These are phyloP conservation scores for Filobasidium wieringae DNA, from an alignment of 768 basidiomycete species.

Conservation along the genomic window DNA sequence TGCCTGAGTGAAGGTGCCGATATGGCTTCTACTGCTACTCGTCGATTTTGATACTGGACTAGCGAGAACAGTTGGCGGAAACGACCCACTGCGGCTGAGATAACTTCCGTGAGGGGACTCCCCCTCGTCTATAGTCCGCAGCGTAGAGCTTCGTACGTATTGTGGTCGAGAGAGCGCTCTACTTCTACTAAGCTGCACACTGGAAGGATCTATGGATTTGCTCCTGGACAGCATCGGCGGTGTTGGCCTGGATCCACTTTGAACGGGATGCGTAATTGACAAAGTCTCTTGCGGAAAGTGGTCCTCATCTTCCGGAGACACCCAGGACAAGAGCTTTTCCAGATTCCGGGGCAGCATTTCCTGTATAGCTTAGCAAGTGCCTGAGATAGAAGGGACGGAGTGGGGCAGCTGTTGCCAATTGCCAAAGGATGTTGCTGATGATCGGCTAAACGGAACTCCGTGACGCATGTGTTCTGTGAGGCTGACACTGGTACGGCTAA, in stretches of 20 bases:
- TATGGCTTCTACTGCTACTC: too few species aligned
- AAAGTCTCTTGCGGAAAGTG: not conserved
- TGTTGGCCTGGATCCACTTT: not conserved
- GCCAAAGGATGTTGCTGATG: too few species aligned
- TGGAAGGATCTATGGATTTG: not conserved
- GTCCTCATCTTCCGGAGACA: not conserved
- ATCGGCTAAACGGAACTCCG: too few species aligned
- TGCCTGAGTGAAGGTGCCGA: too few species aligned
- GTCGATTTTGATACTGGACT: not conserved
- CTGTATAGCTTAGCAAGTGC: too few species aligned
- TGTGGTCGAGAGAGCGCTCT: constrained; percentile 1
- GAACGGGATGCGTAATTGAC: not conserved
- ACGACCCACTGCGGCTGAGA: not conserved
- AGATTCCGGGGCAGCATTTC: not conserved
- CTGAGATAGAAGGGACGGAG: too few species aligned
- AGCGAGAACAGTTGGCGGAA: not conserved
- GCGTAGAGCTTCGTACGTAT: constrained; percentile 5
- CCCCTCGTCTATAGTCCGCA: constrained; percentile 12
- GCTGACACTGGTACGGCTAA: too few species aligned
- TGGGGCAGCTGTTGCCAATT: too few species aligned
- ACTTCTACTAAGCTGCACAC: not conserved
- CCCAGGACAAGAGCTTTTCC: not conserved
- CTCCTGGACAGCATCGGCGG: not conserved
- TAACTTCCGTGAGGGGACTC: constrained; percentile 11
- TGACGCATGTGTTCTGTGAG: too few species aligned